Conservation (phyloP, 2,329 filamentous ascomycete genomes). For the Verruconis gallopava region DNA sequence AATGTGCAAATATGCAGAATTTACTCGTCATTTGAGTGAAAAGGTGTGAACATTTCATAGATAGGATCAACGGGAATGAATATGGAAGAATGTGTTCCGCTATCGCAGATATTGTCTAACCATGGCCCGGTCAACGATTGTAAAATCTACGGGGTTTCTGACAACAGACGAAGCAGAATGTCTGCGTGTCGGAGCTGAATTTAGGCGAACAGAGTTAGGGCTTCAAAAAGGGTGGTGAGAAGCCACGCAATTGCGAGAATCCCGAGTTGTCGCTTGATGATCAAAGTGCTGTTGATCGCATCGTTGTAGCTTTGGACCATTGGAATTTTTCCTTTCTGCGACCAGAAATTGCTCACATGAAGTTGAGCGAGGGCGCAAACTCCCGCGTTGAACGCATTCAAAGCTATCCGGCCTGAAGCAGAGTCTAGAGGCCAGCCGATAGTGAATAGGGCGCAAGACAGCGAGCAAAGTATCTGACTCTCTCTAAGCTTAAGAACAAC, state of each 20-base stretch:
- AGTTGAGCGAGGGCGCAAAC: conserved; percentile 13
- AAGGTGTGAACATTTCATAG: too few species aligned
- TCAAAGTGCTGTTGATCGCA: conserved; percentile 21
- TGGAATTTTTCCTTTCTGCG: conserved; percentile 20
- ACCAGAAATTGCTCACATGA: conserved; percentile 24
- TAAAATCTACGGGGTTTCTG: too few species aligned
- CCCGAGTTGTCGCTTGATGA: conserved; percentile 17
- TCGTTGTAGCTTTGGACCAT: conserved; percentile 25
- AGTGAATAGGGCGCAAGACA: conserved; percentile 3
- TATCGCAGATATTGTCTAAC: too few species aligned
- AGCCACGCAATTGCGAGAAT: conserved; percentile 11
- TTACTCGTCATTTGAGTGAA: too few species aligned
- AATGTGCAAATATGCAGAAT: too few species aligned
- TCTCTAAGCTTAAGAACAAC: background rate
- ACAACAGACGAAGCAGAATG: too few species aligned
- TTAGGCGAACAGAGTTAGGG: too few species aligned
- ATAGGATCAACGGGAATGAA: too few species aligned
- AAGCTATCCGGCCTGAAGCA: background rate
- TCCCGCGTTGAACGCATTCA: conserved; percentile 13
- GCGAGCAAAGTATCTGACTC: conserved; percentile 1
- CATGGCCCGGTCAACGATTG: too few species aligned
- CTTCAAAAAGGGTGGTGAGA: conserved; percentile 4
- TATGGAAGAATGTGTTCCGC: too few species aligned
- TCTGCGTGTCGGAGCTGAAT: too few species aligned
- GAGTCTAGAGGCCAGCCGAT: background rate